phyloP scores from a whole-genome alignment of 2,329 filamentous ascomycete genomes.

The Monosporascus sp. region DNA sequence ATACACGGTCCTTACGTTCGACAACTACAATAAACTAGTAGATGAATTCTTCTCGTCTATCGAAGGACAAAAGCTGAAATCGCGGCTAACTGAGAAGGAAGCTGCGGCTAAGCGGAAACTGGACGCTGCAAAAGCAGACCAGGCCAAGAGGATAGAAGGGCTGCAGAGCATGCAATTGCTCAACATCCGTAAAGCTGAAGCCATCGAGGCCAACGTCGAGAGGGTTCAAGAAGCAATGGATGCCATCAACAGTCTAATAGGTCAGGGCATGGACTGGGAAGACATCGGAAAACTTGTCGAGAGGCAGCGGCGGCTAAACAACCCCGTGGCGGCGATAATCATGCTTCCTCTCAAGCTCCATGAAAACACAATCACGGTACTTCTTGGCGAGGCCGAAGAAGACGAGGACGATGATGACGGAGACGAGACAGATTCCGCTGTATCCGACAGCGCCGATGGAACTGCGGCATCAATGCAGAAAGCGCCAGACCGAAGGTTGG shows the following conservation, averaged over 20 bases:
- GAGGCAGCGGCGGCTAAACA: slow-evolving; percentile 73
- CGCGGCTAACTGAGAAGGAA: slow-evolving; percentile 75
- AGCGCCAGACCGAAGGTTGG: slow-evolving; percentile 49
- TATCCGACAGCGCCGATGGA: slow-evolving; percentile 50
- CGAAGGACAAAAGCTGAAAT: slow-evolving; percentile 88
- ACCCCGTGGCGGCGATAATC: slow-evolving; percentile 83
- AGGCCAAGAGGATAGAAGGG: slow-evolving; percentile 77
- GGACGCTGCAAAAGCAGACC: slow-evolving; percentile 77
- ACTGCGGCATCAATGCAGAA: slow-evolving; percentile 33
- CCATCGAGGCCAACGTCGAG: slow-evolving; percentile 86
- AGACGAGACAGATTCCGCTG: slow-evolving; percentile 58
- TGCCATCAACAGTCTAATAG: slow-evolving; percentile 85
- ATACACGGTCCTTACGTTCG: slow-evolving; percentile 67
- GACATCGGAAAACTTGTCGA: slow-evolving; percentile 86
- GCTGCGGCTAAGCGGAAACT: slow-evolving; percentile 76
- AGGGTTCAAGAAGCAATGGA: slow-evolving; percentile 89
- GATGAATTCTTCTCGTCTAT: slow-evolving; percentile 97
- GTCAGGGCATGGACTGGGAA: slow-evolving; percentile 95
- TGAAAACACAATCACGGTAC: slow-evolving; percentile 81
- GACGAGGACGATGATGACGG: slow-evolving; percentile 58
- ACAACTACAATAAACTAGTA: slow-evolving; percentile 86
- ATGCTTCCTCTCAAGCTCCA: slow-evolving; percentile 80
- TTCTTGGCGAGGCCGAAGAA: slow-evolving; percentile 65
- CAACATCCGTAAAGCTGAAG: slow-evolving; percentile 82
- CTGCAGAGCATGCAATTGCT: slow-evolving; percentile 75